phyloP scores from a whole-genome alignment of 257 asterid species.

The Nicotiana paniculata region DNA sequence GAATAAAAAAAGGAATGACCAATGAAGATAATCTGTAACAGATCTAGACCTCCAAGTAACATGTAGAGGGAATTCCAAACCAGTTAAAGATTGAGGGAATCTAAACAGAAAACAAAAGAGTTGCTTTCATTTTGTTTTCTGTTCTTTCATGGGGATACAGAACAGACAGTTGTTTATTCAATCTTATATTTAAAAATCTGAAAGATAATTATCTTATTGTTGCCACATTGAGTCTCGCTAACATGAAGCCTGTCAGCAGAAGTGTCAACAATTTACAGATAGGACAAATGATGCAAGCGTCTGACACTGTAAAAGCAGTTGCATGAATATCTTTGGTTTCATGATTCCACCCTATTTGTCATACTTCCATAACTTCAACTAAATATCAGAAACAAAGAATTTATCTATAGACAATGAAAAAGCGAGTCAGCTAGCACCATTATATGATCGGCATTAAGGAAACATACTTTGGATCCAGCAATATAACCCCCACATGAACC shows the following conservation, averaged over 20 bases:
- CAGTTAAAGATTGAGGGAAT: neutral
- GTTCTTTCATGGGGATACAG: neutral
- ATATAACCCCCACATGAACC: constrained; percentile 99
- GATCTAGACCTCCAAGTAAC: neutral
- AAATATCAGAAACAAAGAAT: neutral
- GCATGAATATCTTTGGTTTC: neutral
- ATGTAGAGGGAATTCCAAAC: neutral
- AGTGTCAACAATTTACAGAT: neutral
- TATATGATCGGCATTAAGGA: neutral
- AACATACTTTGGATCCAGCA: constrained; percentile 87
- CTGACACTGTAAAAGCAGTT: neutral
- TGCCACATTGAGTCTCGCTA: neutral
- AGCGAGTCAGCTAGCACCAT: neutral
- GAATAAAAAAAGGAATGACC: neutral
- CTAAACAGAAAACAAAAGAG: neutral
- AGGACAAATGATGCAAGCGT: neutral
- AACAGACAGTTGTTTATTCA: neutral
- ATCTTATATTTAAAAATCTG: neutral
- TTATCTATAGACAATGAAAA: neutral
- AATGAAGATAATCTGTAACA: neutral
- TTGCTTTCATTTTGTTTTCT: neutral
- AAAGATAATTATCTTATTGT: neutral
- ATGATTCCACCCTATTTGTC: neutral
- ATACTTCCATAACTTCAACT: neutral
- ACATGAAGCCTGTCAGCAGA: neutral